Conservation (phyloP, 2,329 filamentous ascomycete genomes). For the Ceratocystis ficicola region DNA sequence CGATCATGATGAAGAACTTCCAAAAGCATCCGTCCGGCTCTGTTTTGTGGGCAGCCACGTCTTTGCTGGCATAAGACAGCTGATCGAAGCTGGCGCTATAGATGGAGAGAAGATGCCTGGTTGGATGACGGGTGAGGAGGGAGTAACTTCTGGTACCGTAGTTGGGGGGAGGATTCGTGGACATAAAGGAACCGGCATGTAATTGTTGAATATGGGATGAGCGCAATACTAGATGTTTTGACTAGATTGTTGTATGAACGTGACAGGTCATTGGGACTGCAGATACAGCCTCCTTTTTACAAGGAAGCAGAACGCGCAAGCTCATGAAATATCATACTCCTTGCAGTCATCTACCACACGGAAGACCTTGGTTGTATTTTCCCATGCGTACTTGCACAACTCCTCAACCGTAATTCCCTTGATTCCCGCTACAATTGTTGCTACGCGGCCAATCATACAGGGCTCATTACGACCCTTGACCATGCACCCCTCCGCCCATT, state of each 20-base stretch:
- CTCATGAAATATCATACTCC: neutral
- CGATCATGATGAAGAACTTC: slow-evolving; percentile 7
- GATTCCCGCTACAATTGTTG: slow-evolving; percentile 75
- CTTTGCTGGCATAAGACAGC: slow-evolving; percentile 64
- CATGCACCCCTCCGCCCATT: slow-evolving; percentile 76
- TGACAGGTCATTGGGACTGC: neutral
- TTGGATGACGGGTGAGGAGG: slow-evolving; percentile 84
- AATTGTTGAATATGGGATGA: neutral
- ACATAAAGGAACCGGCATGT: slow-evolving; percentile 29
- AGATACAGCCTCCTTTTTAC: neutral
- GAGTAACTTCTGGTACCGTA: slow-evolving; percentile 61
- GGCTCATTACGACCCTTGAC: slow-evolving; percentile 94
- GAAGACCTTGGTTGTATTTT: slow-evolving; percentile 70
- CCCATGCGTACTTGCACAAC: slow-evolving; percentile 76
- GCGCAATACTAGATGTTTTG: neutral
- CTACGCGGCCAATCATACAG: slow-evolving; percentile 72
- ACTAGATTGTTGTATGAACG: neutral
- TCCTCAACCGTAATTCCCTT: slow-evolving; percentile 70
- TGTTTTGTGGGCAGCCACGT: slow-evolving; percentile 66
- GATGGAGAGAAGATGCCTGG: slow-evolving; percentile 70
- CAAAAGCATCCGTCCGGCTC: slow-evolving; percentile 46
- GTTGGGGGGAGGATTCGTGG: slow-evolving; percentile 52
- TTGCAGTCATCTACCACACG: slow-evolving; percentile 43
- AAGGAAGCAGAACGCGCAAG: neutral
- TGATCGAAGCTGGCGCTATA: slow-evolving; percentile 65